Percentiles rank a stretch among this genome's conserved stretches.
phyloP scores from a whole-genome alignment of 2,329 filamentous ascomycete species.

The Magnaporthiopsis incrustans region DNA sequence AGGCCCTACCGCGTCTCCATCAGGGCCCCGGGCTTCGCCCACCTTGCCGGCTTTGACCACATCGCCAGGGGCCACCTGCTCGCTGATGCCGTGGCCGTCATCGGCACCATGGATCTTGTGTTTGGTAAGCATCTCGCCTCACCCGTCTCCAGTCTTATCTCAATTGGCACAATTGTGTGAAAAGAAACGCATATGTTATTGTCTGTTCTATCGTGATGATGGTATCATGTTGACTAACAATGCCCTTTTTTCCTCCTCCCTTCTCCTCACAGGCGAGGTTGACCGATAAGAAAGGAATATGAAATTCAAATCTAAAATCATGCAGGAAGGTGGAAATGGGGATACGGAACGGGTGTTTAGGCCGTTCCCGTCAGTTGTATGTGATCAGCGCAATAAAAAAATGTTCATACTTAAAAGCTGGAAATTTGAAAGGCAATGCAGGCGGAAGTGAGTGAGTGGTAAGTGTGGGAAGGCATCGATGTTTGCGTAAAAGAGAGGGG shows the following conservation, averaged over 20 bases:
- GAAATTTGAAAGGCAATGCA: not conserved
- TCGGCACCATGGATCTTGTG: conserved; percentile 83
- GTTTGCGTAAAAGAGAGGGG: not conserved
- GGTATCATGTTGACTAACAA: not conserved
- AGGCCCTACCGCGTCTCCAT: conserved; percentile 97
- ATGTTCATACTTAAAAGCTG: not conserved
- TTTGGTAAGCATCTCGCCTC: conserved; percentile 54
- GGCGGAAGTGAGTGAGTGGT: not conserved
- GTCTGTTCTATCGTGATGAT: conserved; percentile 24
- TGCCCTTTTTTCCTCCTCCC: not conserved
- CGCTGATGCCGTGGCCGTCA: conserved; percentile 94
- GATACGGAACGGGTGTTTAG: not conserved
- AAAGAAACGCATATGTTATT: not conserved
- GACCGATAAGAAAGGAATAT: conserved; percentile 35
- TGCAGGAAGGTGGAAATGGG: not conserved
- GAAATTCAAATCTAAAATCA: conserved; percentile 1
- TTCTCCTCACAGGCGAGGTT: conserved; percentile 43
- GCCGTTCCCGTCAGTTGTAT: not conserved
- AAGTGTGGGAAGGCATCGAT: conserved; percentile 6
- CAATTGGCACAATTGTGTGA: not conserved
- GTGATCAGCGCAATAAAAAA: not conserved
- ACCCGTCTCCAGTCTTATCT: not conserved
- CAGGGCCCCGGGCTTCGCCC: conserved; percentile 90
- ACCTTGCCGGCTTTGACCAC: conserved; percentile 90
- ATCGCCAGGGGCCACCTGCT: conserved; percentile 85